These are phyloP conservation scores for Ceratocystis variospora DNA, from an alignment of 2,329 filamentous ascomycete genomes.

Conservation along the genomic window DNA sequence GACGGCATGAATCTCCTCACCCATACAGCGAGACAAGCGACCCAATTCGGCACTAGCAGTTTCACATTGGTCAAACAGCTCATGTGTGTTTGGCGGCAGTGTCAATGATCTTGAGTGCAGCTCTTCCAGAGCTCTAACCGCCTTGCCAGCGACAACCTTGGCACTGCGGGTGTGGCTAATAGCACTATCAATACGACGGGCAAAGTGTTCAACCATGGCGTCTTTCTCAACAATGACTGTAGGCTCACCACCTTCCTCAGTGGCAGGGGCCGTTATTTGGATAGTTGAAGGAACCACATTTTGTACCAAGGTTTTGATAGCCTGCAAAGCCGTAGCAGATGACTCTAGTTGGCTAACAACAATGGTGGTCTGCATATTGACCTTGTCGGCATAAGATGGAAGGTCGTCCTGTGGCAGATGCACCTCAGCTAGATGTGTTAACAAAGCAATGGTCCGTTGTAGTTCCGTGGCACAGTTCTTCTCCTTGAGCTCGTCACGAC, in stretches of 20 bases:
- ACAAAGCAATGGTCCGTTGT: constrained; percentile 68
- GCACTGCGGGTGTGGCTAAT: constrained; percentile 64
- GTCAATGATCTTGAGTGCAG: constrained; percentile 62
- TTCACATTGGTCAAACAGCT: constrained; percentile 58
- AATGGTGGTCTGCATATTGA: constrained; percentile 62
- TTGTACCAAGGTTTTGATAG: constrained; percentile 53
- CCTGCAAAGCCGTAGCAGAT: constrained; percentile 52
- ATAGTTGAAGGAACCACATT: constrained; percentile 32
- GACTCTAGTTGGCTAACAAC: constrained; percentile 75
- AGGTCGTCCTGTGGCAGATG: constrained; percentile 58
- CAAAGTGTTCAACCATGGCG: constrained; percentile 52
- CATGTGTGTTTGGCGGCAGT: constrained; percentile 51
- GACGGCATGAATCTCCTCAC: constrained; percentile 49
- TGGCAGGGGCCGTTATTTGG: background rate
- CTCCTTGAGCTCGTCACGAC: constrained; percentile 74
- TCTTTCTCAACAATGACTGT: constrained; percentile 35
- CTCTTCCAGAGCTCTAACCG: constrained; percentile 62
- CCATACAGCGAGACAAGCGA: constrained; percentile 51
- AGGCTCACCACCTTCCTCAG: constrained; percentile 12
- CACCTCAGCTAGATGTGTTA: constrained; percentile 73
- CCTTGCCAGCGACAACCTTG: constrained; percentile 72
- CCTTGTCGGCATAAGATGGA: constrained; percentile 56
- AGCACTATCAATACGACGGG: constrained; percentile 55
- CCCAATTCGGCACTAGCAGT: constrained; percentile 50
- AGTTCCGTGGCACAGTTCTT: constrained; percentile 69